Evolutionary conservation across 1,284 basidiomycete genomes (phyloP).

Genomic region (Mycena citricolor): DNA sequence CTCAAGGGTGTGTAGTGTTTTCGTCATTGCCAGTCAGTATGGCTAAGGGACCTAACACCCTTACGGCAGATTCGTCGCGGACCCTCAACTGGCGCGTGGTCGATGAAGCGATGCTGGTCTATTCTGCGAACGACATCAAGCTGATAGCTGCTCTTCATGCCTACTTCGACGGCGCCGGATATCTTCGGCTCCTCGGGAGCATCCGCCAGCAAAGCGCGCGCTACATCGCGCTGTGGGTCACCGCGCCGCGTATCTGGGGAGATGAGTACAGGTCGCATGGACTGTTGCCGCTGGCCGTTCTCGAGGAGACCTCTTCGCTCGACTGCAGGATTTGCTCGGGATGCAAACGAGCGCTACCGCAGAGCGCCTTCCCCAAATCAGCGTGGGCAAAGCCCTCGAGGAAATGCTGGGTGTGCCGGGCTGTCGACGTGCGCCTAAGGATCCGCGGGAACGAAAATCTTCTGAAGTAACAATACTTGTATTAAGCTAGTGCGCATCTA

Average conservation of each 20-base stretch:
- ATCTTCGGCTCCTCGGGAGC: conserved; percentile 1
- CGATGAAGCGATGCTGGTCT: conserved; percentile 1
- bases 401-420: conserved; percentile 2
- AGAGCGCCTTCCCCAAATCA: neutral
- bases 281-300: conserved; percentile 12
- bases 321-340: neutral
- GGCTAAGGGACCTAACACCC: neutral
- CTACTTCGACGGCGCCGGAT: conserved; percentile 3
- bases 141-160: conserved; percentile 9
- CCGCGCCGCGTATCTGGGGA: no score
- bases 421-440: no score
- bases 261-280: conserved; percentile 1
- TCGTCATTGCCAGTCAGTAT: neutral
- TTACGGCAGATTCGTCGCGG: neutral
- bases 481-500: no score
- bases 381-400: neutral
- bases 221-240: conserved; percentile 22
- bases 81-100: conserved; percentile 1
- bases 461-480: no score
- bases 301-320: neutral
- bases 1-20: conserved; percentile 3
- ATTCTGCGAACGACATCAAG: conserved; percentile 17
- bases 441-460: no score
- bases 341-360: neutral
- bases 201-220: conserved; percentile 16